Base-by-base conservation (phyloP, 1,284 basidiomycete species). In the Leccinum pallidistipes region DNA sequence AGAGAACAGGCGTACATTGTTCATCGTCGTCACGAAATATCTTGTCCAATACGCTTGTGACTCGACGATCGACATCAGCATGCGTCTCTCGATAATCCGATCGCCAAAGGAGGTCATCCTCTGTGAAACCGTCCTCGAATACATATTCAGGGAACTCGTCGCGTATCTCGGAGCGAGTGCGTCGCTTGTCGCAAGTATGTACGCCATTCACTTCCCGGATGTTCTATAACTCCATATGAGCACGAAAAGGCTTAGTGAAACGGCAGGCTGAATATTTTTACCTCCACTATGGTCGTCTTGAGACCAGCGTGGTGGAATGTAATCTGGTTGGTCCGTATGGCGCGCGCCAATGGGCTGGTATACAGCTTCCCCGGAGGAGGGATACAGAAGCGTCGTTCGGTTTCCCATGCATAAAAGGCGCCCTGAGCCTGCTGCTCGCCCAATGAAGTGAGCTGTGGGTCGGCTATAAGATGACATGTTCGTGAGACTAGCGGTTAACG, bases 41-140 rank as follows among this genome's bases (percentile, higher is more conserved):
- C 6, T 32, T 32, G 31, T 62, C 62, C 18, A 62, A 55, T 3
- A 45, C 50, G 8, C 50, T 34, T 14, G 10, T 55, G 18, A 36
- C 61, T 24, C 61, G 61, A 58, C 36, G 38, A 36, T 63, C 56
- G 12, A 63, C 16, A 38, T 63, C 61, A 12, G 45, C 32, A n/a
- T 63, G 56, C 3, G 56, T 63, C 45, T 63, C 61, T 27, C 62
- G 61, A 32, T 55, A 63, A 52, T 55, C 32, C 10, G 52, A 32
- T 40, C 40, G 5, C 31, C 43, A 55, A n/a, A 55, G 54, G 36
- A 55, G 73, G 72, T 94, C 92, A 27, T 88, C 79, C 70, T 95
- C 92, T 0, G 82, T 75, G 62, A 95, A 87, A 0, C 80, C 83
- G 0, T 77, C 72, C 68, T 95, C 91, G 56, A 94, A 84, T 3